Base-by-base conservation (phyloP, 345 rosid genomes). In the Nephelium lappaceum region DNA sequence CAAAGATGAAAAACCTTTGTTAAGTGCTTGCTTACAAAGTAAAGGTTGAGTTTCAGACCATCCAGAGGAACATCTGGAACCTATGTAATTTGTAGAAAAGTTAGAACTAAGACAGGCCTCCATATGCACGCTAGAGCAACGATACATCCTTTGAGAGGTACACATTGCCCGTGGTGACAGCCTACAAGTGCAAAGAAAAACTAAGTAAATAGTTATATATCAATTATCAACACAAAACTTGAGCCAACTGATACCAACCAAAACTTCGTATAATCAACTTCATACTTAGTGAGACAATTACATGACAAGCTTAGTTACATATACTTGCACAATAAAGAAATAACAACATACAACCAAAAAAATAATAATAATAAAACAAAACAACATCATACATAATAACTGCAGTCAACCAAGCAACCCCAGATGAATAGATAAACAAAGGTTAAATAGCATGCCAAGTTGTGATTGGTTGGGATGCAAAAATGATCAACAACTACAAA, bases 101-200 rank as follows among this genome's bases (percentile, higher is more conserved):
- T 63, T 72, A 67, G 72, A 79, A 74, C 42, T 47, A 71, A 81
- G 58, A 68, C 76, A 84, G 42, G 85, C 77, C 63, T 85, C 88
- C 45, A 81, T 69, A 11, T 78, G 88, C 69, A 81, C 55, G 41
- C 85, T 84, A 24, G 91, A 65, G 74, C 31, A 79, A 3, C 83
- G 81, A 68, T 77, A 53, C 75, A 84, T 61, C 86, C 85, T 87
- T 67, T 83, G 88, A 58, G 92, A 78, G 65, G 79, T 72, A 69
- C 82, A 79, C 16, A 81, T 36, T 69, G 81, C 75, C 77, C 71
- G 90, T 62, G 92, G 87, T 64, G 86, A 78, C 43, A 85, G 53
- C 83, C 97, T 83, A 77, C 24, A 31, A 72, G 38, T 72, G 38
- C 36, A 63, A 79, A 73, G 6, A 74, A 51, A 60, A 19, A 16